These are phyloP conservation scores for Rhodotorula toruloides DNA, from an alignment of 768 basidiomycete species.

Conservation along the genomic window DNA sequence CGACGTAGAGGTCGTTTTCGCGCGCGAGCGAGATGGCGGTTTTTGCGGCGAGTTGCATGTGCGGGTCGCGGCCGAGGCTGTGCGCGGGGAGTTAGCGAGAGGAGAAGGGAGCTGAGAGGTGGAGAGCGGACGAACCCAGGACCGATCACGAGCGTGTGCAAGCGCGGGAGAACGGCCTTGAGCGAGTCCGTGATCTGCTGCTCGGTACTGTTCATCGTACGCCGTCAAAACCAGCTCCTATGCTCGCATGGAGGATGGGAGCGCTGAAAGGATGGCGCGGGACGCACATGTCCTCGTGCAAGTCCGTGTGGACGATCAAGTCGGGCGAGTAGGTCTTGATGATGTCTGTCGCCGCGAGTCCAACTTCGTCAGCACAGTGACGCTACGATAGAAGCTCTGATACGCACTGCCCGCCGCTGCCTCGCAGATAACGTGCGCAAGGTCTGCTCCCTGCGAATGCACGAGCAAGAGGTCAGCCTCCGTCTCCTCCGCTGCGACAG, in stretches of 20 bases:
- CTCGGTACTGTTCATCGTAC: conserved; percentile 49
- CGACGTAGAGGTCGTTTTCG: conserved; percentile 73
- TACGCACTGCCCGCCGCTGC: conserved; percentile 66
- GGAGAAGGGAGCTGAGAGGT: not conserved
- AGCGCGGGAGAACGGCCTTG: conserved; percentile 62
- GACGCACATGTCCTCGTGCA: conserved; percentile 63
- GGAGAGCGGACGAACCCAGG: conserved; percentile 57
- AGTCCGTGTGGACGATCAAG: conserved; percentile 91
- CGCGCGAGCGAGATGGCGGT: conserved; percentile 69
- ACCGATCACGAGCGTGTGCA: conserved; percentile 89
- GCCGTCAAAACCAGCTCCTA: conserved; percentile 54
- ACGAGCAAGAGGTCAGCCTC: conserved; percentile 9
- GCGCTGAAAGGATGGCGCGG: not conserved
- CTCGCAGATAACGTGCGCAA: conserved; percentile 95
- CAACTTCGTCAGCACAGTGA: no score
- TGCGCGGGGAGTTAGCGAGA: not conserved
- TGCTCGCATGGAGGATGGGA: not conserved
- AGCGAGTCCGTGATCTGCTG: conserved; percentile 42
- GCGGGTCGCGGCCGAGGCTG: conserved; percentile 71
- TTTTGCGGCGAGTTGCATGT: conserved; percentile 80
- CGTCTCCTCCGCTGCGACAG: no score
- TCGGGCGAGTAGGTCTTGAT: conserved; percentile 98
- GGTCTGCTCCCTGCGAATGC: conserved; percentile 66
- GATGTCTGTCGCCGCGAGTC: conserved; percentile 49
- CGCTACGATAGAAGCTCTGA: no score